Evolutionary conservation across 768 basidiomycete genomes (phyloP), one percentile per base, ranked within the genome.

Genomic region (Punctularia strigosozonata): DNA sequence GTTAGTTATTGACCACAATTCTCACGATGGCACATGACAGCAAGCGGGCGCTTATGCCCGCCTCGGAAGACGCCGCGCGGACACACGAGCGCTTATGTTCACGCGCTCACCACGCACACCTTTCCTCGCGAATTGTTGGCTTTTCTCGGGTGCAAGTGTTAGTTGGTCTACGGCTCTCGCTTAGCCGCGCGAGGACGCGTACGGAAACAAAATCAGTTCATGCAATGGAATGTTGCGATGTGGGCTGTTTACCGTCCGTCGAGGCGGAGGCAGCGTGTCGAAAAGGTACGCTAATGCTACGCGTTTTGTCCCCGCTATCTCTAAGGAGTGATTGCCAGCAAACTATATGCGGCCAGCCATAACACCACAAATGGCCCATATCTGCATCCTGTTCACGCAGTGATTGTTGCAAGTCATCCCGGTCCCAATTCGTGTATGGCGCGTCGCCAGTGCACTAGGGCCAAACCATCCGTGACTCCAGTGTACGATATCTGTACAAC

Each of bases 151-250:
- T n/a, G n/a, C n/a, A n/a, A n/a, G n/a, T n/a, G n/a, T n/a, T n/a
- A n/a, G 23, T 24, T 26, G 30, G 26, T 37, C 25, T 36, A 36
- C 28, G 34, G 26, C 28, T 30, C 4, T 19, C 26, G 22, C 10
- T 14, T 14, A 25, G 15, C 28, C 36, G 20, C 32, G 31, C 31
- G 25, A 14, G 13, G 36, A 17, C 37, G 25, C 24, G 8, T 18
- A 15, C 33, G 18, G 38, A 12, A 37, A 40, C 26, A 18, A 18
- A 19, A 32, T 25, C 19, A 13, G 25, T 40, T 28, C 42, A 56
- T 71, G 76, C 68, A 69, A 81, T 83, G 79, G 78, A 78, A 83
- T 83, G 80, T 80, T 69, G 77, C 76, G 76, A 80, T 80, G 80
- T 60, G 64, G 63, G 58, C 61, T 62, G 62, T 63, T 65, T 55